Conservation (phyloP, 1,139 yeast genomes). For the Diutina ranongensis region DNA sequence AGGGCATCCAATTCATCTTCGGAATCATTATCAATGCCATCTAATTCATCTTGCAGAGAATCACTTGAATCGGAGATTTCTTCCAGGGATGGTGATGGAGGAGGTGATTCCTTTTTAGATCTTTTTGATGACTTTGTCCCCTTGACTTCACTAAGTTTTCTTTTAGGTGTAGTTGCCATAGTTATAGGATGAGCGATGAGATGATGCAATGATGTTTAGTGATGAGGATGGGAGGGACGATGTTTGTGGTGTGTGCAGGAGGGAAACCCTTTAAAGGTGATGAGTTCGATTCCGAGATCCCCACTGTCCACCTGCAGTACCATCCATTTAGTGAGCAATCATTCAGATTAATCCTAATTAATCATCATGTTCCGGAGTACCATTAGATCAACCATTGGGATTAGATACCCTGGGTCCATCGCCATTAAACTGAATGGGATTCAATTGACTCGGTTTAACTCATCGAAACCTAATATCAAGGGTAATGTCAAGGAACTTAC, state of each 20-base stretch:
- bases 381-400: neutral
- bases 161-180: neutral
- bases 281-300: too few species aligned
- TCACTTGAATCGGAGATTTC: slow-evolving; percentile 2
- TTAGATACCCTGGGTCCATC: too few species aligned
- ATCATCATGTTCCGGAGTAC: neutral
- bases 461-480: neutral
- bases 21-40: slow-evolving; percentile 9
- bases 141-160: neutral
- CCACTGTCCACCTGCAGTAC: too few species aligned
- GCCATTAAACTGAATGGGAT: neutral
- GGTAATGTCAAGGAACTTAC: slow-evolving; percentile 1
- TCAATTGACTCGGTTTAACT: neutral
- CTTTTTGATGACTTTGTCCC: neutral
- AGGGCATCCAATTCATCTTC: slow-evolving; percentile 7
- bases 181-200: neutral
- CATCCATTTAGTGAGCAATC: too few species aligned
- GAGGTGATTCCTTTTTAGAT: neutral
- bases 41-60: slow-evolving; percentile 10
- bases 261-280: too few species aligned
- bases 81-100: neutral
- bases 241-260: too few species aligned
- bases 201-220: neutral
- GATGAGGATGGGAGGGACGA: too few species aligned
- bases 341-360: too few species aligned